phyloP scores from a whole-genome alignment of 2,329 filamentous ascomycete genomes.

The Claviceps maximensis region DNA sequence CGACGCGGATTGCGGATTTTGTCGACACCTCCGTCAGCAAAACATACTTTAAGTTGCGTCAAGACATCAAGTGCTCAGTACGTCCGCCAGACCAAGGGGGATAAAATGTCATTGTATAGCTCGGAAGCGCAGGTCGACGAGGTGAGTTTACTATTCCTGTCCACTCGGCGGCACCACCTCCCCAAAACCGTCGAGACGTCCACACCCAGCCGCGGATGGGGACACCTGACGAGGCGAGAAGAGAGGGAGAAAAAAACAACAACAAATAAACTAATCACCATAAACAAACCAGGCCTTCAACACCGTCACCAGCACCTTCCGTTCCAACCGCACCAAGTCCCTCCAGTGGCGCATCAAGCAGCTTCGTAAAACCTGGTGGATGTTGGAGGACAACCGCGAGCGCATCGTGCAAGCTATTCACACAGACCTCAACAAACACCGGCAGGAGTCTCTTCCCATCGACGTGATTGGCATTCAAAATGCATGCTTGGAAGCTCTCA shows the following conservation, averaged over 20 bases:
- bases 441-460: slow-evolving; percentile 18
- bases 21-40: too few species aligned
- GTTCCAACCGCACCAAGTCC: slow-evolving; percentile 18
- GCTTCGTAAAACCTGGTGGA: slow-evolving; percentile 27
- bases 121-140: slow-evolving; percentile 6
- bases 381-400: slow-evolving; percentile 25
- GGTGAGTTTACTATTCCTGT: neutral
- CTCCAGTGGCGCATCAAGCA: slow-evolving; percentile 27
- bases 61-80: too few species aligned
- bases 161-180: too few species aligned
- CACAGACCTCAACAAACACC: slow-evolving; percentile 21
- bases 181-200: too few species aligned
- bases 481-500: slow-evolving; percentile 23
- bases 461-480: slow-evolving; percentile 20
- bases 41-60: too few species aligned
- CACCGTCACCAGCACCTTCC: slow-evolving; percentile 5
- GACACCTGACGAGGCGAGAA: too few species aligned
- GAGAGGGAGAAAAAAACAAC: too few species aligned
- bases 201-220: too few species aligned
- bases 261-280: too few species aligned
- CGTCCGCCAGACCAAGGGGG: neutral
- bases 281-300: slow-evolving; percentile 1
- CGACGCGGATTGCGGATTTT: too few species aligned
- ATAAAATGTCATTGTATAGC: slow-evolving; percentile 4
- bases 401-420: slow-evolving; percentile 19